Conservation (phyloP, 2,329 filamentous ascomycete genomes). For the Aureobasidium sp. region DNA sequence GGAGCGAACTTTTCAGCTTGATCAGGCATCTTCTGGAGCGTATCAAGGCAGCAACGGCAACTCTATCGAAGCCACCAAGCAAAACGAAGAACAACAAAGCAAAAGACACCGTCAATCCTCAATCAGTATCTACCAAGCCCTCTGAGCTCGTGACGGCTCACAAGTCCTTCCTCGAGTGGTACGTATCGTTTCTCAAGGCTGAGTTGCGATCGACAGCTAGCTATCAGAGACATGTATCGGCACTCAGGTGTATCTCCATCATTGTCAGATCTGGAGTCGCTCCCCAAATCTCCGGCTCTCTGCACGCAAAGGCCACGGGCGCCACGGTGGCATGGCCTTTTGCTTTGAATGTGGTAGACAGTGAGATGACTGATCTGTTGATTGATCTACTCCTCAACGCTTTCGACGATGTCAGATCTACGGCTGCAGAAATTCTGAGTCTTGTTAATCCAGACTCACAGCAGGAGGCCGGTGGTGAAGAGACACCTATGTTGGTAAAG, state of each 20-base stretch:
- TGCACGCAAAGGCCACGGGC: constrained; percentile 40
- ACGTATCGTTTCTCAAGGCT: constrained; percentile 58
- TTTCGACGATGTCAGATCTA: constrained; percentile 78
- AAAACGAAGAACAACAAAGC: constrained; percentile 6
- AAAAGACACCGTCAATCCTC: background rate
- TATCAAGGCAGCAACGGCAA: constrained; percentile 56
- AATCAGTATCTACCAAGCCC: background rate
- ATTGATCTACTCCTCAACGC: constrained; percentile 78
- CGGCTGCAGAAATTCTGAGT: constrained; percentile 40
- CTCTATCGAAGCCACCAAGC: constrained; percentile 30
- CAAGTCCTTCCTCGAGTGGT: constrained; percentile 63
- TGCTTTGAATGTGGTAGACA: constrained; percentile 35
- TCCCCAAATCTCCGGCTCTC: constrained; percentile 29
- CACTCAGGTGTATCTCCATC: constrained; percentile 60
- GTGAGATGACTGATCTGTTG: constrained; percentile 49
- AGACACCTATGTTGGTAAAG: background rate
- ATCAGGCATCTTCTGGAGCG: constrained; percentile 70
- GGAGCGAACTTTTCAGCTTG: constrained; percentile 68
- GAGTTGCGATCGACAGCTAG: constrained; percentile 75
- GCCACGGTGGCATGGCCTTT: constrained; percentile 44
- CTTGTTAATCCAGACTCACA: constrained; percentile 29
- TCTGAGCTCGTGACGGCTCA: constrained; percentile 37
- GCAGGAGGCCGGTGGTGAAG: background rate
- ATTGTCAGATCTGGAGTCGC: constrained; percentile 64
- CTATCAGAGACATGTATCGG: constrained; percentile 81